These are phyloP conservation scores for Simmondsia chinensis DNA, from an alignment of 148 eudicot genomes.

Conservation along the genomic window DNA sequence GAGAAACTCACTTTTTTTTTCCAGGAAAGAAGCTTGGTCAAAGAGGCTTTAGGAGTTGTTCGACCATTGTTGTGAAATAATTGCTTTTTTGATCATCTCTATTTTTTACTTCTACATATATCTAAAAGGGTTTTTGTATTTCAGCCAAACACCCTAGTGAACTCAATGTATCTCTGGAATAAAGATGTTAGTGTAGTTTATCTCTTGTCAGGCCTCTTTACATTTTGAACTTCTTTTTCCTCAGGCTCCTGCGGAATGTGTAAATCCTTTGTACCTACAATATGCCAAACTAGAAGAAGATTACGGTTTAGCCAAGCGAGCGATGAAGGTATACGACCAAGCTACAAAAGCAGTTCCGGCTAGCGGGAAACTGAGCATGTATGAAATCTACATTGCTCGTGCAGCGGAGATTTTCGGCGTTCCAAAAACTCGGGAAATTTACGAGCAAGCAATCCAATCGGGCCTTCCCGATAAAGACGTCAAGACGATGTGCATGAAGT, in stretches of 20 bases:
- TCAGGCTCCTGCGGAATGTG: constrained; percentile 88
- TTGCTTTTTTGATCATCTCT: no score
- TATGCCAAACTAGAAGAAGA: constrained; percentile 95
- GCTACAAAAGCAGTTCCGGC: constrained; percentile 88
- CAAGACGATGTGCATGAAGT: constrained; percentile 73
- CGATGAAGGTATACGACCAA: constrained; percentile 88
- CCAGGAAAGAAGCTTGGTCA: no score
- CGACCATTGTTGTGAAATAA: not conserved
- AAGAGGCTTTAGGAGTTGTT: no score
- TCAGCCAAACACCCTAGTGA: no score
- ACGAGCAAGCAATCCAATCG: constrained; percentile 83
- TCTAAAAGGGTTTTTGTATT: no score
- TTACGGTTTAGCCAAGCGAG: constrained; percentile 81
- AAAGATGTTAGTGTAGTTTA: no score
- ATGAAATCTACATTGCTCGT: constrained; percentile 85
- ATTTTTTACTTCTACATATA: no score
- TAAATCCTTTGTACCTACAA: constrained; percentile 74
- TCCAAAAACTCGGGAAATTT: constrained; percentile 83
- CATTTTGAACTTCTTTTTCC: constrained; percentile 7
- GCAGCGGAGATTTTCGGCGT: constrained; percentile 94
- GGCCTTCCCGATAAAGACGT: constrained; percentile 94
- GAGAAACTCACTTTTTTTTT: no score
- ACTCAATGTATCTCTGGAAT: no score
- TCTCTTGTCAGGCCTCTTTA: no score
- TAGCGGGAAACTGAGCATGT: constrained; percentile 85